Conservation (phyloP, 495 filamentous ascomycete species). For the Hypoxylon rickii region DNA sequence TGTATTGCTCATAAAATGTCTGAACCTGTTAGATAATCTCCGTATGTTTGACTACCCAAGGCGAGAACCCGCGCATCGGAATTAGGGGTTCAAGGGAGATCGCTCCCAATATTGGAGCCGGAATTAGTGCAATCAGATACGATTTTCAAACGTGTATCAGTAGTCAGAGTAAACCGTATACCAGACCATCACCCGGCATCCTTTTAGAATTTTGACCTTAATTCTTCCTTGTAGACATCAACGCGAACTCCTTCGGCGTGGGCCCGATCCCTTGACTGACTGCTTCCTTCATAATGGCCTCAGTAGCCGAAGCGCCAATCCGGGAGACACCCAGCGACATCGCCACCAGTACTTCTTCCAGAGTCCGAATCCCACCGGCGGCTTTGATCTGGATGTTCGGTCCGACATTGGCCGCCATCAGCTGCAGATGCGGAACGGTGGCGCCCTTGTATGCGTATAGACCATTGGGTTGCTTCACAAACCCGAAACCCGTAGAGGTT, state of each 20-base stretch:
- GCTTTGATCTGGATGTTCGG: constrained; percentile 59
- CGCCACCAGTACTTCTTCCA: constrained; percentile 51
- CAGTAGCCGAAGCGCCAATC: constrained; percentile 60
- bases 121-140: too few species aligned
- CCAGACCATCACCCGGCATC: too few species aligned
- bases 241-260: constrained; percentile 39
- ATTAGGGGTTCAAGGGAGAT: too few species aligned
- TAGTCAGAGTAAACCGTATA: too few species aligned
- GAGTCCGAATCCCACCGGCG: constrained; percentile 55
- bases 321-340: constrained; percentile 47
- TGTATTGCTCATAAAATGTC: too few species aligned
- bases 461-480: constrained; percentile 57
- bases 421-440: constrained; percentile 52
- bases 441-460: constrained; percentile 57
- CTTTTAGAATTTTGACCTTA: background rate
- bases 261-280: constrained; percentile 53
- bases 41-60: background rate
- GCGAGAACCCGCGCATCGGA: background rate
- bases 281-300: constrained; percentile 59
- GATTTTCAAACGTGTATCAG: too few species aligned
- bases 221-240: constrained; percentile 20
- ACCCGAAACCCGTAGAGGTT: constrained; percentile 62
- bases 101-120: too few species aligned
- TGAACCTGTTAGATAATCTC: background rate
- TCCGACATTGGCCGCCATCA: constrained; percentile 56